These are phyloP conservation scores for Phytophthora boehmeriae DNA, from an alignment of 352 stramenopile species.

Conservation along the genomic window DNA sequence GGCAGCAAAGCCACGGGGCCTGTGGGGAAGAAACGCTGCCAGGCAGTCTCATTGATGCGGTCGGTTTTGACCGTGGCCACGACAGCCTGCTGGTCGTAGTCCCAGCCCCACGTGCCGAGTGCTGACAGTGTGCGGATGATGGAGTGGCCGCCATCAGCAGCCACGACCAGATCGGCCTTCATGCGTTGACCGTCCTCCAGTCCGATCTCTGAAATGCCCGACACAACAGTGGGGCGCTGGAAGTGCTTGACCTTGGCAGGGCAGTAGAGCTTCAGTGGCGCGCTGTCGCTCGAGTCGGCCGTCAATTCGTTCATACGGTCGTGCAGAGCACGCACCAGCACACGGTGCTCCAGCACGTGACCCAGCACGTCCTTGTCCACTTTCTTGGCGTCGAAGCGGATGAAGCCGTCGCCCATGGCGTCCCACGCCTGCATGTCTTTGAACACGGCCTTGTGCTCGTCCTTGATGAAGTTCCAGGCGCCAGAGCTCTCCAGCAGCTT, in stretches of 20 bases:
- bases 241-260: conserved; percentile 87
- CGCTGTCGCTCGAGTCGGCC: conserved; percentile 40
- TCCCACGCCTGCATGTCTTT: conserved; percentile 93
- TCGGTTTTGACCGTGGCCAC: conserved; percentile 92
- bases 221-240: conserved; percentile 52
- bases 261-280: conserved; percentile 74
- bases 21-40: conserved; percentile 91
- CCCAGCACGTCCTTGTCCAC: conserved; percentile 65
- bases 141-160: conserved; percentile 90
- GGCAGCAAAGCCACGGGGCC: conserved; percentile 90
- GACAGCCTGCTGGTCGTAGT: conserved; percentile 92
- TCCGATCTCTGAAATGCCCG: conserved; percentile 59
- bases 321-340: conserved; percentile 86
- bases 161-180: conserved; percentile 82
- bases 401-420: conserved; percentile 87
- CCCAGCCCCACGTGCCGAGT: conserved; percentile 90
- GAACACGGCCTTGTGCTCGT: conserved; percentile 70
- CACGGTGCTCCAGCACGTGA: conserved; percentile 88
- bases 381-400: conserved; percentile 87
- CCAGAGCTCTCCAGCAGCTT: conserved; percentile 71
- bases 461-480: conserved; percentile 80
- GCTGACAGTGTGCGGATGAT: conserved; percentile 86
- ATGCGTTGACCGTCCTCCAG: conserved; percentile 78
- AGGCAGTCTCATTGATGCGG: conserved; percentile 82
- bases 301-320: conserved; percentile 84